Base-by-base conservation (phyloP, 208 protist species). In the Wallacemonas sp. region DNA sequence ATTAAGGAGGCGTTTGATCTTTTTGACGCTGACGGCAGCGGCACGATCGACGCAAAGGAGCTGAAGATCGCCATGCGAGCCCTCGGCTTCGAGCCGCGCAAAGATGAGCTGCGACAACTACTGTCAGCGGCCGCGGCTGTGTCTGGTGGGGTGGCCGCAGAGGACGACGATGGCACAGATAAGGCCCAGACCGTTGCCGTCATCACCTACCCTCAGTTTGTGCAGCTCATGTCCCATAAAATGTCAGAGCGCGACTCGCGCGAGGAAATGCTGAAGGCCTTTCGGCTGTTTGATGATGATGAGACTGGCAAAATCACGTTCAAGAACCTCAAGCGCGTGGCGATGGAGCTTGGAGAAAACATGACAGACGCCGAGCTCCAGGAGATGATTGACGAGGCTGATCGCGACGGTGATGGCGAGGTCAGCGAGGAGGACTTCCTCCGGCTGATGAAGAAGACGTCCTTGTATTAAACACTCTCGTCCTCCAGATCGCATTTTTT, bases 371-470 rank as follows among this genome's bases (percentile, higher is more conserved):
- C 97, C 9, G 98, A 99, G 70, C 68, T 99, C 38, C 88, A 98
- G 70, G 96, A 98, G 68, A 99, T 99, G 97, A 98, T 99, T 66
- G 93, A 98, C 47, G 97, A 98, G 77, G 97, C 97, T 1, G 97
- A 99, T 66, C 59, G 85, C 24, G 96, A 99, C 66, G 94, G 96
- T 17, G 97, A 99, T 72, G 97, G 97, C 26, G 96, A 97, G 72
- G 91, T 99, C 36, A 94, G 72, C 70, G 84, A 98, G 69, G 86
- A 98, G 38, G 97, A 99, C 58, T 99, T 99, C 62, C 72, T 98
- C 51, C 85, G 84, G 11, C 87, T 99, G 38, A 99, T 99, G 97
- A 91, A 96, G 75, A 93, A 94, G 69, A 94, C 86, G 24, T 88
- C 86, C 2, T 62, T 96, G 1, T 96, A 96, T 66, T 96, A 84